Conservation (phyloP, 805 yeast genomes). For the Wickerhamomyces sydowiorum region DNA sequence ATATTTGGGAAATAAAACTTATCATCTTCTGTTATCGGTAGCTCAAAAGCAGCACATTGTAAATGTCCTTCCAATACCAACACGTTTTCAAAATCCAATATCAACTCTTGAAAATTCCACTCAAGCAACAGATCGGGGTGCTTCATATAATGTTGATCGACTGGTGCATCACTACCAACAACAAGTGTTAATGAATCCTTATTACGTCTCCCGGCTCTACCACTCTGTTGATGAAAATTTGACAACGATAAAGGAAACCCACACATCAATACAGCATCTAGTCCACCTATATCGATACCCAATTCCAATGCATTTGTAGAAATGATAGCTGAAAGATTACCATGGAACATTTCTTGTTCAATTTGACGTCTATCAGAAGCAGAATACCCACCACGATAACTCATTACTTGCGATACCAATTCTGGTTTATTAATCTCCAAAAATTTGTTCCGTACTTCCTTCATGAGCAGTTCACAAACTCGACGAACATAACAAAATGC, state of each 20-base stretch:
- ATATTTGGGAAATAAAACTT: constrained; percentile 43
- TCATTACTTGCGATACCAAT: constrained; percentile 65
- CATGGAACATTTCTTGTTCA: constrained; percentile 86
- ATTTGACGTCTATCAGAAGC: constrained; percentile 80
- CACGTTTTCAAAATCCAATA: constrained; percentile 54
- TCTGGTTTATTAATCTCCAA: constrained; percentile 38
- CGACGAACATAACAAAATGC: constrained; percentile 86
- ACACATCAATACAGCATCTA: constrained; percentile 87
- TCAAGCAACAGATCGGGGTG: constrained; percentile 57
- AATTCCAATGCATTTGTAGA: constrained; percentile 95
- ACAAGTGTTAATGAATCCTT: constrained; percentile 81
- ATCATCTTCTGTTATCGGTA: constrained; percentile 60
- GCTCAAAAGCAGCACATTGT: constrained; percentile 92
- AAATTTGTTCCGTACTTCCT: constrained; percentile 62
- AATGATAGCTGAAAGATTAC: constrained; percentile 76
- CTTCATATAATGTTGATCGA: constrained; percentile 77
- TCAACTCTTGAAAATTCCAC: constrained; percentile 49
- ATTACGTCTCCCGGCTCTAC: constrained; percentile 90
- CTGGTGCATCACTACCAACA: constrained; percentile 77
- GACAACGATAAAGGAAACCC: constrained; percentile 90
- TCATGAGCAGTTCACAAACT: constrained; percentile 83
- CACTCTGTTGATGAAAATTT: constrained; percentile 91
- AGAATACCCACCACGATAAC: constrained; percentile 94
- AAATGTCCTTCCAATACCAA: constrained; percentile 74
- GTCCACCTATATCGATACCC: constrained; percentile 90